Conservation (phyloP, 2,329 filamentous ascomycete genomes). For the Periglandula ipomoeae region DNA sequence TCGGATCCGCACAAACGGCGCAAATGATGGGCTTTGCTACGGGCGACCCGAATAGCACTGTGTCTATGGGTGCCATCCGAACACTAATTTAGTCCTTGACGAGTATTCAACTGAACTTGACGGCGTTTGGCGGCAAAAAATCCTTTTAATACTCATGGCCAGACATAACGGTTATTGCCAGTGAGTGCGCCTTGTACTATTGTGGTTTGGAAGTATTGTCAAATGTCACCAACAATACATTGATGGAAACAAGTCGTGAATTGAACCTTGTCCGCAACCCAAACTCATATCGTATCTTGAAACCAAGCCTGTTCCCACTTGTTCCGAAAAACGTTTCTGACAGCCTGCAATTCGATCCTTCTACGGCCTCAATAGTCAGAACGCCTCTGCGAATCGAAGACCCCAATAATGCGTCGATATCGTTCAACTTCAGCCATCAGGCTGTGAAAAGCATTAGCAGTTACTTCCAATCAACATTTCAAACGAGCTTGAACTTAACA, state of each 20-base stretch:
- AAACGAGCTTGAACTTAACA: too few species aligned
- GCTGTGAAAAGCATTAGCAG: not conserved
- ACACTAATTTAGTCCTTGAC: not conserved
- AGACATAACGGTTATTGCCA: not conserved
- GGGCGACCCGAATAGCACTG: not conserved
- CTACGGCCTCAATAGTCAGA: too few species aligned
- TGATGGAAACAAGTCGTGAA: not conserved
- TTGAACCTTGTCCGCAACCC: not conserved
- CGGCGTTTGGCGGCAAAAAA: not conserved
- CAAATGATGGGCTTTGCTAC: not conserved
- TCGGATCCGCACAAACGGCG: not conserved
- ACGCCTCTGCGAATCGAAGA: not conserved
- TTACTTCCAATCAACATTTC: not conserved
- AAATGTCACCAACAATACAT: not conserved
- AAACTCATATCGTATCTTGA: not conserved
- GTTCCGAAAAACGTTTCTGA: not conserved
- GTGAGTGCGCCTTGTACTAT: not conserved
- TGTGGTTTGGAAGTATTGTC: not conserved
- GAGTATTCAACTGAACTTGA: not conserved
- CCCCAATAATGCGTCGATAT: not conserved
- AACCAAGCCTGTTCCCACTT: not conserved
- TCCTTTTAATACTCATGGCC: not conserved
- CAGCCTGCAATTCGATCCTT: not conserved
- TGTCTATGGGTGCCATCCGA: not conserved
- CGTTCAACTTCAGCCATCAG: not conserved